Conservation (phyloP, 768 basidiomycete genomes). For the Russula lepida region DNA sequence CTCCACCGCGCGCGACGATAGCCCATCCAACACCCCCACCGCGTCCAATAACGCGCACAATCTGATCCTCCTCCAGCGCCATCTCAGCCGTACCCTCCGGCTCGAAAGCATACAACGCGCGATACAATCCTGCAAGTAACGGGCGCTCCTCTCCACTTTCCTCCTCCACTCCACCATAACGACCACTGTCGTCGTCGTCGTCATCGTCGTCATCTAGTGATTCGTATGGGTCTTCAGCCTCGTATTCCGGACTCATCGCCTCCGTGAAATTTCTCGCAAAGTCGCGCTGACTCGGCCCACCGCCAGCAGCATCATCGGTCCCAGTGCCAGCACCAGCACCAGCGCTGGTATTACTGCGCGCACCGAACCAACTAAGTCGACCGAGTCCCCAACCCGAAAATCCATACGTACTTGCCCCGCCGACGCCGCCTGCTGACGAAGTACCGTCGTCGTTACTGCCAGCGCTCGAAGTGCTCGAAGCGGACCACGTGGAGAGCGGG, state of each 20-base stretch:
- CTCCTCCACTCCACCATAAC: constrained; percentile 15
- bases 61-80: constrained; percentile 66
- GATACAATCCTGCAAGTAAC: constrained; percentile 63
- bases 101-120: constrained; percentile 69
- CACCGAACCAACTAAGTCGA: constrained; percentile 35
- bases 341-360: constrained; percentile 19
- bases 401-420: constrained; percentile 22
- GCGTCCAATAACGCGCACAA: constrained; percentile 62
- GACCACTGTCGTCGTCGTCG: constrained; percentile 25
- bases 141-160: constrained; percentile 28
- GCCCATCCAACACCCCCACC: constrained; percentile 81
- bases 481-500: constrained; percentile 22
- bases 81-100: constrained; percentile 81
- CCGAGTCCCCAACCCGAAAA: constrained; percentile 37
- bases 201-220: constrained; percentile 22
- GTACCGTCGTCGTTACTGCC: constrained; percentile 23
- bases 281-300: constrained; percentile 35
- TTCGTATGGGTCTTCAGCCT: constrained; percentile 22
- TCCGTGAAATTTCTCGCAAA: constrained; percentile 40
- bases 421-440: constrained; percentile 16
- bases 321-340: constrained; percentile 12
- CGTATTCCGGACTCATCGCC: constrained; percentile 27
- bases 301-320: not conserved
- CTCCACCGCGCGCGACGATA: constrained; percentile 45
- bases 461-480: constrained; percentile 24